Conservation (phyloP, 2,329 filamentous ascomycete genomes). For the Cryphonectria nitschkei region DNA sequence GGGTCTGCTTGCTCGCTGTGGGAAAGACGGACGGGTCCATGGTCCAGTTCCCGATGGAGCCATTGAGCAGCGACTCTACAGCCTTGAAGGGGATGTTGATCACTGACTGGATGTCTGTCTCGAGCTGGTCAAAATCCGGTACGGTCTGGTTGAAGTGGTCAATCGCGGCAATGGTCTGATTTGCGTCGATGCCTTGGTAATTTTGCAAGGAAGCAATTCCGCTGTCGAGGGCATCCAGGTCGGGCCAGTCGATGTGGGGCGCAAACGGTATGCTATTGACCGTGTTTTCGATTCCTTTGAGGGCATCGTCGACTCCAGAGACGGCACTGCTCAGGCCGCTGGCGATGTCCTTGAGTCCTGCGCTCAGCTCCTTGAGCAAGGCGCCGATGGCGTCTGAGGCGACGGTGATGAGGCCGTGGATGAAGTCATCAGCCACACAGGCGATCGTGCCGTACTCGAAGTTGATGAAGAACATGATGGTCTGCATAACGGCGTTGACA, state of each 20-base stretch:
- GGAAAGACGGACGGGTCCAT: conserved; percentile 82
- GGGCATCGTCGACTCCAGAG: conserved; percentile 61
- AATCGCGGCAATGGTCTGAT: conserved; percentile 70
- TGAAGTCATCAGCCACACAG: conserved; percentile 83
- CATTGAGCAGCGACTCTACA: conserved; percentile 73
- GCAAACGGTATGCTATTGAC: conserved; percentile 43
- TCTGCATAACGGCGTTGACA: conserved; percentile 80
- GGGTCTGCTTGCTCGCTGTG: conserved; percentile 77
- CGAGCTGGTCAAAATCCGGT: conserved; percentile 80
- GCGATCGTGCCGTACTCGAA: conserved; percentile 88
- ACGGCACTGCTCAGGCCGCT: conserved; percentile 48
- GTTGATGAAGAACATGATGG: conserved; percentile 91
- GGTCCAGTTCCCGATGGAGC: conserved; percentile 70
- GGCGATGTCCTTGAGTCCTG: conserved; percentile 56
- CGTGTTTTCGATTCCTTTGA: conserved; percentile 58
- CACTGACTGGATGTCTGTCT: conserved; percentile 76
- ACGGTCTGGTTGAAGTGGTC: conserved; percentile 76
- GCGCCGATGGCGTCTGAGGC: conserved; percentile 50
- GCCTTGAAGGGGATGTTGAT: conserved; percentile 81
- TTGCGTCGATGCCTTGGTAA: conserved; percentile 71
- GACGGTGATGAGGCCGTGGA: conserved; percentile 77
- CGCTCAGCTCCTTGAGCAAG: conserved; percentile 52
- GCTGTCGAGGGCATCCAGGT: conserved; percentile 57
- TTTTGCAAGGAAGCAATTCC: conserved; percentile 63
- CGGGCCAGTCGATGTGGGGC: conserved; percentile 30